A percentile compares a stretch with the other conserved stretches of the same genome.
Evolutionary conservation across 768 basidiomycete species (phyloP).

Genomic region (Leccinum aurantiacum): DNA sequence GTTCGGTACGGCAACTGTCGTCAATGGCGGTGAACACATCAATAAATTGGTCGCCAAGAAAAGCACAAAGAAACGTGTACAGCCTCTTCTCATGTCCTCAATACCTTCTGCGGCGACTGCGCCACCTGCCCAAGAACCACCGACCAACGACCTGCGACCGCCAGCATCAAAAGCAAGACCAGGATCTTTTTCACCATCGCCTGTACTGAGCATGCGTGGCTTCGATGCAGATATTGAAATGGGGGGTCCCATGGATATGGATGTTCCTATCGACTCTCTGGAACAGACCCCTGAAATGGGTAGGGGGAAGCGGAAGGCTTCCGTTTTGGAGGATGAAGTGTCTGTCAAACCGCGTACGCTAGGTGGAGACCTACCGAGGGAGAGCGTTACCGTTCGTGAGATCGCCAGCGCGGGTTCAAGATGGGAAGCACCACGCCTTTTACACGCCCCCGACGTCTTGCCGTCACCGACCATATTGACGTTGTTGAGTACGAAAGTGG

Average conservation of each 20-base stretch:
- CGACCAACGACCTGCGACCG: slow-evolving; percentile 15
- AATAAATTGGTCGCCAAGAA: slow-evolving; percentile 78
- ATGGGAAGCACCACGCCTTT: slow-evolving; percentile 21
- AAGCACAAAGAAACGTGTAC: slow-evolving; percentile 66
- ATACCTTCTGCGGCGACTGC: slow-evolving; percentile 38
- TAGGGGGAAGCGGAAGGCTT: slow-evolving; percentile 55
- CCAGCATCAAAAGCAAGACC: slow-evolving; percentile 28
- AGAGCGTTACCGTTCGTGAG: slow-evolving; percentile 52
- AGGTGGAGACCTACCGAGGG: slow-evolving; percentile 64
- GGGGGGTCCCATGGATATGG: slow-evolving; percentile 51
- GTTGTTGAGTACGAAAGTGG: slow-evolving; percentile 56
- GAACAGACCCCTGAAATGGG: slow-evolving; percentile 42
- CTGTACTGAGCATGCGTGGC: slow-evolving; percentile 49
- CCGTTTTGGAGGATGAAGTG: slow-evolving; percentile 41
- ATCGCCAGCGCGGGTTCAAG: slow-evolving; percentile 35
- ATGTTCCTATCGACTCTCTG: slow-evolving; percentile 54
- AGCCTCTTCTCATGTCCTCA: slow-evolving; percentile 40
- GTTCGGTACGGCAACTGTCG: slow-evolving; percentile 39
- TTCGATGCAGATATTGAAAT: slow-evolving; percentile 44
- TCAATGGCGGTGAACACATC: slow-evolving; percentile 55
- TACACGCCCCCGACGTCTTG: slow-evolving; percentile 21
- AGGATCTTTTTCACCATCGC: slow-evolving; percentile 41
- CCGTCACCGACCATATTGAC: slow-evolving; percentile 63
- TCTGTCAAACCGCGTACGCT: slow-evolving; percentile 52
- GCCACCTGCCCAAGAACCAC: slow-evolving; percentile 14